Percentiles rank a stretch among this genome's conserved stretches.
These are phyloP conservation scores for Prunella vulgaris DNA, from an alignment of 257 asterid species.

Conservation along the genomic window DNA sequence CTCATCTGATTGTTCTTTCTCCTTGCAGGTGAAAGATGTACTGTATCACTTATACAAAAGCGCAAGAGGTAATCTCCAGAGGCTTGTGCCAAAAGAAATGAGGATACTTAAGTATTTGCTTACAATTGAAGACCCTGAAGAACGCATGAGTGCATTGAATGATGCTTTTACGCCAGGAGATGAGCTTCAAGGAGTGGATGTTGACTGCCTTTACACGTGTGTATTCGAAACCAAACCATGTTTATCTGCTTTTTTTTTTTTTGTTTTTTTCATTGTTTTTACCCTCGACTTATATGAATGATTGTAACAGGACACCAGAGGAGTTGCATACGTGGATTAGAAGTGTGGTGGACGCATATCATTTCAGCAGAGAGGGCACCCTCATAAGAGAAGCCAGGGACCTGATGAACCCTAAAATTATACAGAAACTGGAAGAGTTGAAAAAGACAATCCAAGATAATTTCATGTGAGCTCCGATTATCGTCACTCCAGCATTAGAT, in stretches of 20 bases:
- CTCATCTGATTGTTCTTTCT: background rate
- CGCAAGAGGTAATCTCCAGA: slow-evolving; percentile 76
- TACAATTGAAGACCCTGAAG: slow-evolving; percentile 80
- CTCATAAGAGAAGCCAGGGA: slow-evolving; percentile 79
- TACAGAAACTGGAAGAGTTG: slow-evolving; percentile 63
- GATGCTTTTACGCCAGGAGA: slow-evolving; percentile 96
- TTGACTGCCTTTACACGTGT: slow-evolving; percentile 79
- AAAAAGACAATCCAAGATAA: slow-evolving; percentile 63
- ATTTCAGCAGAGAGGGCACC: slow-evolving; percentile 76
- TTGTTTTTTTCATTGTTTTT: no score
- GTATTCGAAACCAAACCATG: slow-evolving; percentile 21
- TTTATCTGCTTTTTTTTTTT: background rate
- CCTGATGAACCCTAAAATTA: slow-evolving; percentile 65
- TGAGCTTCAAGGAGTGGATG: slow-evolving; percentile 69
- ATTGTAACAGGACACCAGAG: slow-evolving; percentile 67
- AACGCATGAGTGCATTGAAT: slow-evolving; percentile 56
- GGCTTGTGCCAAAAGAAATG: slow-evolving; percentile 87
- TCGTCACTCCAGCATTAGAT: background rate
- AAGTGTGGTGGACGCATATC: slow-evolving; percentile 67
- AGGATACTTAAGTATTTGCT: slow-evolving; percentile 83
- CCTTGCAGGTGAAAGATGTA: slow-evolving; percentile 68
- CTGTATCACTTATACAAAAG: slow-evolving; percentile 68
- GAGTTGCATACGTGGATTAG: slow-evolving; percentile 61
- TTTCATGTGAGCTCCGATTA: slow-evolving; percentile 52
- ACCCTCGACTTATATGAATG: background rate